Evolutionary conservation across 2,329 filamentous ascomycete genomes (phyloP).

Genomic region (Epichloe gansuensis): DNA sequence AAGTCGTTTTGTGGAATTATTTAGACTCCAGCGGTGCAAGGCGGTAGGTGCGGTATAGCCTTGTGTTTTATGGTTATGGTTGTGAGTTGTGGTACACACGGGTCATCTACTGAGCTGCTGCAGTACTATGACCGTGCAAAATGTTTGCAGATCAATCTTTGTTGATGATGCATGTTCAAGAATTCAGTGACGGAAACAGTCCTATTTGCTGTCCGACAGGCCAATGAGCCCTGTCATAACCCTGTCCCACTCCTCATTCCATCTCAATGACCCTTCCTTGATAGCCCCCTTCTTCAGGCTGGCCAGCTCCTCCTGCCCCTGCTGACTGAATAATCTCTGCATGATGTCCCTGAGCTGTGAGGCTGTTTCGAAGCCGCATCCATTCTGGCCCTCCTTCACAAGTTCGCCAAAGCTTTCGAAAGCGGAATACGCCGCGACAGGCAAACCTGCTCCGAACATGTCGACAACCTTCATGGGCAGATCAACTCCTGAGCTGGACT

Average conservation of each 20-base stretch:
- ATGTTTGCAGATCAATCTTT: neutral
- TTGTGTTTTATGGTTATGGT: neutral
- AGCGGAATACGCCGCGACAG: slow-evolving; percentile 72
- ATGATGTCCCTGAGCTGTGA: slow-evolving; percentile 53
- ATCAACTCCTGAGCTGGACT: slow-evolving; percentile 86
- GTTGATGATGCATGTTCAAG: neutral
- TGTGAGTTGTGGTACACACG: neutral
- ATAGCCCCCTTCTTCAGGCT: slow-evolving; percentile 55
- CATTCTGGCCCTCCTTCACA: slow-evolving; percentile 78
- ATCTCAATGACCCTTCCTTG: slow-evolving; percentile 61
- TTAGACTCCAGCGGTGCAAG: neutral
- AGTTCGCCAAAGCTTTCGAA: slow-evolving; percentile 87
- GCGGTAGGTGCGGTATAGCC: neutral
- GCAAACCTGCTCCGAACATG: slow-evolving; percentile 92
- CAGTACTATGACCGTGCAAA: neutral
- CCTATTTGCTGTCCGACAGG: slow-evolving; percentile 15
- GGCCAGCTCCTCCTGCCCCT: slow-evolving; percentile 39
- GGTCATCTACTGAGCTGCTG: neutral
- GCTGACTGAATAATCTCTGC: slow-evolving; percentile 45
- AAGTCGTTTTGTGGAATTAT: neutral
- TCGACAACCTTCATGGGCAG: slow-evolving; percentile 98
- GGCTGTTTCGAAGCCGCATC: slow-evolving; percentile 66
- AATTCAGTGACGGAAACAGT: neutral
- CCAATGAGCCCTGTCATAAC: slow-evolving; percentile 64
- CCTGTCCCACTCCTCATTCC: slow-evolving; percentile 88